Percentiles rank a stretch among this genome's conserved stretches.
Conservation (phyloP, 108 stramenopile genomes). For the Cyclotella kingstonii region DNA sequence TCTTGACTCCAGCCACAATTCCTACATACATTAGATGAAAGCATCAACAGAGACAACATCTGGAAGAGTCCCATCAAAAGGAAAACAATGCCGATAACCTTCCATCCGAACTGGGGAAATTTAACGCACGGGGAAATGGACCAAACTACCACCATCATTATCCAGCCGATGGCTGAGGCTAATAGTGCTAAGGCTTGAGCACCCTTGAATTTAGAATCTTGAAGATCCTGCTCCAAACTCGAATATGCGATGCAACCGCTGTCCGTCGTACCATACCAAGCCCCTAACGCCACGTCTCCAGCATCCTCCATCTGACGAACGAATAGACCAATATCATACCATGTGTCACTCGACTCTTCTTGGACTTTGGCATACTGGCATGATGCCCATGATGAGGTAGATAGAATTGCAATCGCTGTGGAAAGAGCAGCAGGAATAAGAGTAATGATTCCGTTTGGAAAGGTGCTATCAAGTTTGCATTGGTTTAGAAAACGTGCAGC, state of each 20-base stretch:
- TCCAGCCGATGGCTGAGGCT: neutral
- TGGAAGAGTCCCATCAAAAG: constrained; percentile 7
- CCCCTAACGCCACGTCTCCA: neutral
- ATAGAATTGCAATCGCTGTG: neutral
- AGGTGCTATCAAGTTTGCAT: no score
- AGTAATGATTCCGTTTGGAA: neutral
- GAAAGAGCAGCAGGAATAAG: neutral
- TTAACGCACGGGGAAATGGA: constrained; percentile 3
- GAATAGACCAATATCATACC: neutral
- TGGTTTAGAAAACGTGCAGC: no score
- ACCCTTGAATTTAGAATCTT: neutral
- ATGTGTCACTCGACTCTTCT: neutral
- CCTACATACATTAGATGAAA: constrained; percentile 4
- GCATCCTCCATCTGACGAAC: neutral
- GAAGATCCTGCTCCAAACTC: neutral
- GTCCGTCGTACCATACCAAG: neutral
- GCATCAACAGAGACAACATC: constrained; percentile 4
- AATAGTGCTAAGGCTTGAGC: constrained; percentile 2
- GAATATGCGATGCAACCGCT: neutral
- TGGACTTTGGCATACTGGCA: constrained; percentile 1
- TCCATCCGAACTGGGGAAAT: constrained; percentile 1
- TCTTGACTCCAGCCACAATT: neutral
- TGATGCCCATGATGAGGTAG: neutral
- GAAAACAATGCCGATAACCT: constrained; percentile 1
- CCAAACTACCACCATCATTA: constrained; percentile 1